Percentiles rank a stretch among this genome's conserved stretches.
Conservation (phyloP, 169 alveolate species). For the Plasmodium berghei region DNA sequence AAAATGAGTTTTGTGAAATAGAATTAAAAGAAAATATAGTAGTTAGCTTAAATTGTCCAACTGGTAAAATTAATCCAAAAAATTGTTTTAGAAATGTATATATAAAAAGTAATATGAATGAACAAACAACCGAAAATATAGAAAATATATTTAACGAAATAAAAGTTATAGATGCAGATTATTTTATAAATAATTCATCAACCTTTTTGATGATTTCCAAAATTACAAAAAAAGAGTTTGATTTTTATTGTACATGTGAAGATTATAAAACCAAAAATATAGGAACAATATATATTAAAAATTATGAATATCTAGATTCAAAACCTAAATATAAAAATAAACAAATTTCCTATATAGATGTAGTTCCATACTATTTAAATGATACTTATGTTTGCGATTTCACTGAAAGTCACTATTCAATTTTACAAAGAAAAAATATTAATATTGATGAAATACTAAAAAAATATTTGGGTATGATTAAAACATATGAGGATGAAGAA, state of each 20-base stretch:
- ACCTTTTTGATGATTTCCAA: constrained; percentile 57
- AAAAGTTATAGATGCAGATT: constrained; percentile 27
- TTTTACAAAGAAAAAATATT: background rate
- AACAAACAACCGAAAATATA: constrained; percentile 31
- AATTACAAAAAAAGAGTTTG: constrained; percentile 27
- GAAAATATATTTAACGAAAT: constrained; percentile 48
- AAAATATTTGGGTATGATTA: background rate
- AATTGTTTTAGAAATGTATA: constrained; percentile 53
- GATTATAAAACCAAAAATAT: constrained; percentile 36
- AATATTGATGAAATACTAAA: constrained; percentile 7
- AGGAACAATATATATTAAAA: constrained; percentile 36
- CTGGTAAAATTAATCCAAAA: constrained; percentile 50
- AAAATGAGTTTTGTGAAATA: constrained; percentile 29
- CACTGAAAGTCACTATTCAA: constrained; percentile 12
- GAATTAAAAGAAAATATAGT: constrained; percentile 43
- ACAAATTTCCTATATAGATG: constrained; percentile 15
- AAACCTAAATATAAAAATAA: background rate
- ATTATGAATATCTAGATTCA: background rate
- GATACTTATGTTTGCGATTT: constrained; percentile 65
- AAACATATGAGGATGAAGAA: constrained; percentile 3
- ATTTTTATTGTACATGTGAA: constrained; percentile 69
- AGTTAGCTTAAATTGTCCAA: constrained; percentile 62
- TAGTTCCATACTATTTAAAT: constrained; percentile 31
- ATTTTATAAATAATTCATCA: constrained; percentile 25
- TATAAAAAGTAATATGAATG: constrained; percentile 46